Evolutionary conservation across 257 asterid species (phyloP).

Genomic region (Solanum paucissectum): DNA sequence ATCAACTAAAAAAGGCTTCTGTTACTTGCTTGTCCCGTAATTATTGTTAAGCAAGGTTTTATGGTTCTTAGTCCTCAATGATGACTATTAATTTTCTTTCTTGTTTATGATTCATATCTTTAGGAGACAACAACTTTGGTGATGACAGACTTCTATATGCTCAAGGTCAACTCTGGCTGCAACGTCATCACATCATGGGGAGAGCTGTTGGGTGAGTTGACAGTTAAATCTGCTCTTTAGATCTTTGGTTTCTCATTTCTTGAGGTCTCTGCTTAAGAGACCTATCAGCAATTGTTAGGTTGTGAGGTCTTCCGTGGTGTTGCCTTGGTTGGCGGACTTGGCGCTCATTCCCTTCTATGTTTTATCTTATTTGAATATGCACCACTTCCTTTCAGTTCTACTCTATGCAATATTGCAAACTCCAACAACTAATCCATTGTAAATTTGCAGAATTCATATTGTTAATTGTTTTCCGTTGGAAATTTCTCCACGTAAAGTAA

Average conservation of each 20-base stretch:
- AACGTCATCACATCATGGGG: slow-evolving; percentile 94
- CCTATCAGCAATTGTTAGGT: background rate
- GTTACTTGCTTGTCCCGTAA: background rate
- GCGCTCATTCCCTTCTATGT: background rate
- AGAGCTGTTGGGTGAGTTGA: slow-evolving; percentile 96
- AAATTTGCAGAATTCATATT: background rate
- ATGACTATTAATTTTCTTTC: background rate
- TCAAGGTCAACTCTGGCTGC: slow-evolving; percentile 92
- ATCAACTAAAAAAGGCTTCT: background rate
- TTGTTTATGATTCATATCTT: slow-evolving; percentile 5
- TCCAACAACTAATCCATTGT: background rate
- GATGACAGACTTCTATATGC: slow-evolving; percentile 98
- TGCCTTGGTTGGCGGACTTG: background rate
- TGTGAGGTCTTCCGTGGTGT: background rate
- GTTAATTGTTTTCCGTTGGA: background rate
- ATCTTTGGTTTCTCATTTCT: background rate
- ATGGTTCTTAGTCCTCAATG: background rate
- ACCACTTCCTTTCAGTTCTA: background rate
- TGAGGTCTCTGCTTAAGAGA: background rate
- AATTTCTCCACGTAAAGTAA: background rate
- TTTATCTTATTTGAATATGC: background rate
- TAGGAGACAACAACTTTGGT: slow-evolving; percentile 92
- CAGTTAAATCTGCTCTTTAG: background rate
- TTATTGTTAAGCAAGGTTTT: background rate
- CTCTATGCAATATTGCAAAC: background rate